Percentiles rank a stretch among this genome's conserved stretches.
Evolutionary conservation across 345 rosid genomes (phyloP).

Genomic region (Bretschneidera sinensis): DNA sequence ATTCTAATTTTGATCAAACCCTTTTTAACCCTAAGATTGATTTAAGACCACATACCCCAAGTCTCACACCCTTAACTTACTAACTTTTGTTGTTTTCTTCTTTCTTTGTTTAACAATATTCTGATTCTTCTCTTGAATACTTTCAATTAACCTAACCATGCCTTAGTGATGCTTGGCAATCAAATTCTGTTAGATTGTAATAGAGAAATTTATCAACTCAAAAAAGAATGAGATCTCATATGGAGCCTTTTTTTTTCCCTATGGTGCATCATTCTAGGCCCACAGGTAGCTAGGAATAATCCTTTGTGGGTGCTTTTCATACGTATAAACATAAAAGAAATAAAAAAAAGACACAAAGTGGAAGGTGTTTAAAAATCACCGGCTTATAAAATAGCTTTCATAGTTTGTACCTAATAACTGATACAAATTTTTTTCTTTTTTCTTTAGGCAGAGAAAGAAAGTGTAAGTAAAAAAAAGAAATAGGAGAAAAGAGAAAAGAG

Average conservation of each 20-base stretch:
- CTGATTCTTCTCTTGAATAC: conserved; percentile 11
- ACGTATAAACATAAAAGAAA: background rate
- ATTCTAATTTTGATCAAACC: conserved; percentile 20
- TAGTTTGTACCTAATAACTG: conserved; percentile 12
- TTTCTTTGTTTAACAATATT: conserved; percentile 4
- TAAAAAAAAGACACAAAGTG: conserved; percentile 10
- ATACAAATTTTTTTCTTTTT: too few species aligned
- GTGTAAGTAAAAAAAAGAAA: too few species aligned
- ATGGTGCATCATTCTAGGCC: conserved; percentile 16
- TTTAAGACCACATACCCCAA: background rate
- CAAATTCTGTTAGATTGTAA: background rate
- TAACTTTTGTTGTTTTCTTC: conserved; percentile 5
- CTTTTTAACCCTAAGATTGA: background rate
- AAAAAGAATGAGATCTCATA: too few species aligned
- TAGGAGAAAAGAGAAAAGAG: too few species aligned
- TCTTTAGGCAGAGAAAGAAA: too few species aligned
- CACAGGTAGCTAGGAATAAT: conserved; percentile 11
- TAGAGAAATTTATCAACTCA: too few species aligned
- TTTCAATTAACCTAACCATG: background rate
- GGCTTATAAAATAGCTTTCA: background rate
- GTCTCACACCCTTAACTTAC: background rate
- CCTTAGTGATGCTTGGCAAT: background rate
- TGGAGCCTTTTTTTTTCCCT: background rate
- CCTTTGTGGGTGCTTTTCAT: conserved; percentile 15
- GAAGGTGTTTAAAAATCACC: background rate